These are phyloP conservation scores for Hypoxylon sp. DNA, from an alignment of 2,329 filamentous ascomycete genomes.

Conservation along the genomic window DNA sequence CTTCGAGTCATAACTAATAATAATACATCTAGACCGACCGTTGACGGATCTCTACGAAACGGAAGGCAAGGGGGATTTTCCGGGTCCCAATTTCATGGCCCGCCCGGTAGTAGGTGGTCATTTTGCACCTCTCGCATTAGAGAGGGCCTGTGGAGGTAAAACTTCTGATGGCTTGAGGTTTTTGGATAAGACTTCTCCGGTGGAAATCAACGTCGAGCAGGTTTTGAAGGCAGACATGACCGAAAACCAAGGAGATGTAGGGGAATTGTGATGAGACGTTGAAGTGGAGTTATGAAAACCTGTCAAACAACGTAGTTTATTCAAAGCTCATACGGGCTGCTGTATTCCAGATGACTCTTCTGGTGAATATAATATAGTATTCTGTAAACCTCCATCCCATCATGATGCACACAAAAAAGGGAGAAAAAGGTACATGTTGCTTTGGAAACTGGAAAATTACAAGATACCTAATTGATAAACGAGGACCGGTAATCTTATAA, in stretches of 20 bases:
- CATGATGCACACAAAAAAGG: too few species aligned
- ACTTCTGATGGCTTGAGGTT: slow-evolving; percentile 66
- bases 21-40: slow-evolving; percentile 63
- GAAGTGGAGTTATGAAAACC: too few species aligned
- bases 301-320: too few species aligned
- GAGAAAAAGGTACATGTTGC: too few species aligned
- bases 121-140: slow-evolving; percentile 84
- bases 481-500: too few species aligned
- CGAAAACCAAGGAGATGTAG: slow-evolving; percentile 35
- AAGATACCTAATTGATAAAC: too few species aligned
- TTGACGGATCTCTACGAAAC: slow-evolving; percentile 86
- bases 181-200: slow-evolving; percentile 51
- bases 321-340: too few species aligned
- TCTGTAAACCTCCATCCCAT: too few species aligned
- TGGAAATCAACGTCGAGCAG: slow-evolving; percentile 48
- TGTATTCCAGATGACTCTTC: too few species aligned
- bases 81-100: slow-evolving; percentile 79
- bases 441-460: too few species aligned
- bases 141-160: slow-evolving; percentile 78
- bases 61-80: slow-evolving; percentile 78
- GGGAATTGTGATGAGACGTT: slow-evolving; percentile 41
- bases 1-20: slow-evolving; percentile 25
- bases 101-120: slow-evolving; percentile 85
- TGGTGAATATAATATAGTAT: too few species aligned
- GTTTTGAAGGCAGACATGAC: slow-evolving; percentile 42